Conservation (phyloP, 75 land plant genomes). For the Pseudotsuga menziesii region DNA sequence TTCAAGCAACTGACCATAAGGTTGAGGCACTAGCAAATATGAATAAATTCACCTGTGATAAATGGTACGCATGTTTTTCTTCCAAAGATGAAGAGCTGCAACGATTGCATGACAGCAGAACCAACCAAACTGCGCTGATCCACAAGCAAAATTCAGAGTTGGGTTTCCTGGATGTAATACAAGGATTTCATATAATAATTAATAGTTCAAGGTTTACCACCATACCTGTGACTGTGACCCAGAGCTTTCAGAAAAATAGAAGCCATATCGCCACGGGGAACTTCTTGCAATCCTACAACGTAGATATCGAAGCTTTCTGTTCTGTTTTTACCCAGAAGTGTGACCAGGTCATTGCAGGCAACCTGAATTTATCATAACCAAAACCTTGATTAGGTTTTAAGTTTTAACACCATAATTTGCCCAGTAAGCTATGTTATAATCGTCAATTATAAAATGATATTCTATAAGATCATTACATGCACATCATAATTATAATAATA, state of each 20-base stretch:
- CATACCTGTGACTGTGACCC: conserved; percentile 50
- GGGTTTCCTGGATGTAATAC: not conserved
- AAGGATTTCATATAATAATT: not conserved
- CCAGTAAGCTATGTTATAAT: not conserved
- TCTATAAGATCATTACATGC: not conserved
- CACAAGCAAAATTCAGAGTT: not conserved
- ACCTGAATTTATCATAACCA: conserved; percentile 13
- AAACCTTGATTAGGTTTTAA: not conserved
- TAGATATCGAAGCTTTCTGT: conserved; percentile 45
- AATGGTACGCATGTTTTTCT: conserved; percentile 18
- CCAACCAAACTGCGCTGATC: conserved; percentile 45
- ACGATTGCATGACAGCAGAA: conserved; percentile 60
- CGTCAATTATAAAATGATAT: not conserved
- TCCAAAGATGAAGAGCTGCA: conserved; percentile 73
- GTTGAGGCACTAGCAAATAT: not conserved
- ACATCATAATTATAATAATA: too few relatives aligned
- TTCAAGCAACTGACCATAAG: not conserved
- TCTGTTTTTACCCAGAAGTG: conserved; percentile 30
- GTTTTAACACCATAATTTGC: not conserved
- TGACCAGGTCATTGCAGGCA: conserved; percentile 31
- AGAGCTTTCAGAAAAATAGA: conserved; percentile 32
- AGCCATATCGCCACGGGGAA: conserved; percentile 32
- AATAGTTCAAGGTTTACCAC: not conserved
- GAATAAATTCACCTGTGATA: conserved; percentile 38
- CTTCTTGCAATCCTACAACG: conserved; percentile 82